phyloP scores from a whole-genome alignment of 2,329 filamentous ascomycete genomes.

The Coniochaeta ligniaria region DNA sequence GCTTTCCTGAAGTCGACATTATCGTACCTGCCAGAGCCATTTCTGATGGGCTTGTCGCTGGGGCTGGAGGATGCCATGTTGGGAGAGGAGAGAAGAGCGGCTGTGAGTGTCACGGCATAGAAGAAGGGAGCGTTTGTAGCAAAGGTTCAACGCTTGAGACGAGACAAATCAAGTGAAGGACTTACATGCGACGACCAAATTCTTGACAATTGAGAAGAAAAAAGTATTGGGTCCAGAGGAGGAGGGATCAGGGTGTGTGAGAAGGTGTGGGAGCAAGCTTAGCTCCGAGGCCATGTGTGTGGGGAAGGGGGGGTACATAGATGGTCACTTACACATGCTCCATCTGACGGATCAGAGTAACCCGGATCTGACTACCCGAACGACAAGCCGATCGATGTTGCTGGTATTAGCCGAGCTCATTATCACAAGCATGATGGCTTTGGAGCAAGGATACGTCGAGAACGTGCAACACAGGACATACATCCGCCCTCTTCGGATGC shows the following conservation, averaged over 20 bases:
- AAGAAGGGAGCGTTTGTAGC: not conserved
- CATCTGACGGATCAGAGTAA: too few relatives aligned
- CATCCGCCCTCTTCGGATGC: too few relatives aligned
- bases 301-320: too few relatives aligned
- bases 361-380: too few relatives aligned
- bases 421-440: too few relatives aligned
- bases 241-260: not conserved
- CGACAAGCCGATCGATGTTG: too few relatives aligned
- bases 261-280: not conserved
- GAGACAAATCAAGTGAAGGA: not conserved
- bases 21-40: constrained; percentile 29
- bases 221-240: not conserved
- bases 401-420: too few relatives aligned
- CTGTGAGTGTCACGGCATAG: not conserved
- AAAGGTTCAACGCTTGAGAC: not conserved
- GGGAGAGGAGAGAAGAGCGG: not conserved
- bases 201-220: not conserved
- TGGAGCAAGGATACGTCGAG: too few relatives aligned
- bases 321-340: too few relatives aligned
- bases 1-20: constrained; percentile 34
- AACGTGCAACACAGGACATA: too few relatives aligned
- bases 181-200: not conserved
- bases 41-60: constrained; percentile 24
- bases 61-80: constrained; percentile 5
- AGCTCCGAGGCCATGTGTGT: too few relatives aligned